A percentile compares a stretch with the other conserved stretches of the same genome.
Evolutionary conservation across 1,139 yeast genomes (phyloP).

Genomic region (Candida pseudoviswanathii): DNA sequence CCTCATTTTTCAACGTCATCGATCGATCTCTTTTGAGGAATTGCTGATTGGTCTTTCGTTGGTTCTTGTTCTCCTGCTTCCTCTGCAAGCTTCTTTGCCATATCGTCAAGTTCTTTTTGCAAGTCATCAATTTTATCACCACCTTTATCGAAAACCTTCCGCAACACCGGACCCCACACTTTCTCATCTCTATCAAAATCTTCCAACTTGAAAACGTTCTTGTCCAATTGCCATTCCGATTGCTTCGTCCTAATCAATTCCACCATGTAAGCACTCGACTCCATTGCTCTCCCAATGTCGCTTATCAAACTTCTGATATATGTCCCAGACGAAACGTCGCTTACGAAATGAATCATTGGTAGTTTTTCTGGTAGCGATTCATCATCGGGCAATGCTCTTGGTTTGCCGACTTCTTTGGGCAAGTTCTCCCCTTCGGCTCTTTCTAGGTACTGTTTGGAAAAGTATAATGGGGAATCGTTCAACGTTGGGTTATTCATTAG

Average conservation of each 20-base stretch:
- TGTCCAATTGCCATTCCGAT: slow-evolving; percentile 78
- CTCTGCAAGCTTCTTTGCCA: slow-evolving; percentile 9
- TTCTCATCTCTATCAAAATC: slow-evolving; percentile 64
- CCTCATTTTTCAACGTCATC: slow-evolving; percentile 26
- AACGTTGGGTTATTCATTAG: slow-evolving; percentile 59
- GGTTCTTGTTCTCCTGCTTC: background rate
- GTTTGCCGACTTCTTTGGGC: slow-evolving; percentile 30
- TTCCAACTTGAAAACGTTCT: slow-evolving; percentile 66
- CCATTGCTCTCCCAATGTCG: slow-evolving; percentile 83
- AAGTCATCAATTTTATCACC: slow-evolving; percentile 27
- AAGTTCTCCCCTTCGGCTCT: slow-evolving; percentile 40
- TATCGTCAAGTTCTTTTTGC: slow-evolving; percentile 23
- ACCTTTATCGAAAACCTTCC: slow-evolving; percentile 46
- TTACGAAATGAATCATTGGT: slow-evolving; percentile 71
- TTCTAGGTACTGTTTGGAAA: slow-evolving; percentile 53
- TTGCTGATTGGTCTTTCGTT: slow-evolving; percentile 1
- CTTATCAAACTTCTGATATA: slow-evolving; percentile 88
- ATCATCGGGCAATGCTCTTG: slow-evolving; percentile 26
- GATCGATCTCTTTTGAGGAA: slow-evolving; percentile 26
- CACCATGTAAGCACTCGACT: slow-evolving; percentile 88
- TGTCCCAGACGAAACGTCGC: slow-evolving; percentile 92
- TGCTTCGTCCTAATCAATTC: slow-evolving; percentile 73
- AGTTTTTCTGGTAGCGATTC: slow-evolving; percentile 33
- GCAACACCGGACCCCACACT: slow-evolving; percentile 70
- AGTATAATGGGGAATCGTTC: slow-evolving; percentile 62